phyloP scores from a whole-genome alignment of 2,329 filamentous ascomycete species.

The Cercospora zeina region DNA sequence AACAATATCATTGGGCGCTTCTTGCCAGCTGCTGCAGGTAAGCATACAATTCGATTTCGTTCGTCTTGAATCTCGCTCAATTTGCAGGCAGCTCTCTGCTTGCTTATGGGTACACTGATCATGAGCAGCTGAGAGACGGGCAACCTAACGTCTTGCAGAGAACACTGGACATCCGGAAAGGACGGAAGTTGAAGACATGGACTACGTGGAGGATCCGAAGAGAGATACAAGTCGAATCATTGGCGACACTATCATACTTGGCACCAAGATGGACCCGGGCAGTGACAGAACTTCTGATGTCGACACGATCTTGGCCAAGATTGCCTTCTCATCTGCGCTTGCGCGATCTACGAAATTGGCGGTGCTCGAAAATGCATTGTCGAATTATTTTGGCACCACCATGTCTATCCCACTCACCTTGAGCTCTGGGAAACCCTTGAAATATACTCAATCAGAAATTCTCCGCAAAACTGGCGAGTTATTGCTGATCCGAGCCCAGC shows the following conservation, averaged over 20 bases:
- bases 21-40: conserved; percentile 69
- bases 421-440: conserved; percentile 63
- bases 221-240: conserved; percentile 75
- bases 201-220: conserved; percentile 74
- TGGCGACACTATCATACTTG: conserved; percentile 85
- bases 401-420: conserved; percentile 77
- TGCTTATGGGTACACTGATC: neutral
- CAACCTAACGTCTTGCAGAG: conserved; percentile 14
- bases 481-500: conserved; percentile 80
- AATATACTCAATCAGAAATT: conserved; percentile 74
- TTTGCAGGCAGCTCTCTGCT: neutral
- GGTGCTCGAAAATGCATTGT: conserved; percentile 80
- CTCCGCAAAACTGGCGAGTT: conserved; percentile 92
- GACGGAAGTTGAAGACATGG: conserved; percentile 84
- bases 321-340: conserved; percentile 92
- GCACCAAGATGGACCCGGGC: conserved; percentile 58
- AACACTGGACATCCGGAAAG: conserved; percentile 65
- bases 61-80: neutral
- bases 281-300: conserved; percentile 36
- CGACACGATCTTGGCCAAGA: conserved; percentile 78
- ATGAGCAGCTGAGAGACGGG: neutral
- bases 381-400: conserved; percentile 83
- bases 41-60: conserved; percentile 37
- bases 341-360: conserved; percentile 91
- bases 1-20: conserved; percentile 68